A percentile compares a stretch with the other conserved stretches of the same genome.
phyloP scores from a whole-genome alignment of 1,139 yeast species.

The Candida mesenterica region DNA sequence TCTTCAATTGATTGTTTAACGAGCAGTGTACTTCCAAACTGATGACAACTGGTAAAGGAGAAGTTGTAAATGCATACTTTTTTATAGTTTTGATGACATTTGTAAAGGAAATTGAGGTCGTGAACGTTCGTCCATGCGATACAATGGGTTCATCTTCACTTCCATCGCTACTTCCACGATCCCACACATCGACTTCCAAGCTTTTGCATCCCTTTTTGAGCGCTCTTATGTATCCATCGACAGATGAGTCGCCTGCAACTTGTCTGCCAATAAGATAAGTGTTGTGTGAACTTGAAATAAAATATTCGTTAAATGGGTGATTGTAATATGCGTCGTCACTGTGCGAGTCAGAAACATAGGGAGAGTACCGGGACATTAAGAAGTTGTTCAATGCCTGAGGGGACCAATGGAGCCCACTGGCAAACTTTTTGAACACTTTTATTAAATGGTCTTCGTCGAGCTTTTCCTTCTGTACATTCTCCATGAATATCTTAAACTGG shows the following conservation, averaged over 20 bases:
- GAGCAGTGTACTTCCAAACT: constrained; percentile 86
- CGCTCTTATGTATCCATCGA: constrained; percentile 88
- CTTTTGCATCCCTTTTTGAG: constrained; percentile 91
- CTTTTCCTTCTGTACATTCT: constrained; percentile 50
- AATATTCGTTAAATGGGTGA: constrained; percentile 80
- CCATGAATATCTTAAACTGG: constrained; percentile 48
- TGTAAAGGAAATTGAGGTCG: constrained; percentile 65
- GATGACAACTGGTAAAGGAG: constrained; percentile 83
- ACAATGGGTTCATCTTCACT: constrained; percentile 61
- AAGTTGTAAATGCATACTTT: constrained; percentile 80
- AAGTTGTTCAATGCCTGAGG: constrained; percentile 53
- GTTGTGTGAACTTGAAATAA: constrained; percentile 90
- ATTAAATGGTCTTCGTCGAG: constrained; percentile 25
- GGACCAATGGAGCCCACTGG: constrained; percentile 32
- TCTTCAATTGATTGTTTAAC: constrained; percentile 57
- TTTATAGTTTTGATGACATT: constrained; percentile 72
- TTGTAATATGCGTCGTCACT: constrained; percentile 46
- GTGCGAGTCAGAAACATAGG: constrained; percentile 28
- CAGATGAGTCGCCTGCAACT: constrained; percentile 85
- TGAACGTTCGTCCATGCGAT: constrained; percentile 83
- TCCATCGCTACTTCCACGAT: constrained; percentile 29
- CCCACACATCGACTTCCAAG: constrained; percentile 94
- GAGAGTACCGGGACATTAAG: constrained; percentile 47
- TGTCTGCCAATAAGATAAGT: constrained; percentile 89
- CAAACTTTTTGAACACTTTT: constrained; percentile 47